A percentile compares a stretch with the other conserved stretches of the same genome.
These are phyloP conservation scores for Heliamphora exappendiculata DNA, from an alignment of 148 eudicot species.

Conservation along the genomic window DNA sequence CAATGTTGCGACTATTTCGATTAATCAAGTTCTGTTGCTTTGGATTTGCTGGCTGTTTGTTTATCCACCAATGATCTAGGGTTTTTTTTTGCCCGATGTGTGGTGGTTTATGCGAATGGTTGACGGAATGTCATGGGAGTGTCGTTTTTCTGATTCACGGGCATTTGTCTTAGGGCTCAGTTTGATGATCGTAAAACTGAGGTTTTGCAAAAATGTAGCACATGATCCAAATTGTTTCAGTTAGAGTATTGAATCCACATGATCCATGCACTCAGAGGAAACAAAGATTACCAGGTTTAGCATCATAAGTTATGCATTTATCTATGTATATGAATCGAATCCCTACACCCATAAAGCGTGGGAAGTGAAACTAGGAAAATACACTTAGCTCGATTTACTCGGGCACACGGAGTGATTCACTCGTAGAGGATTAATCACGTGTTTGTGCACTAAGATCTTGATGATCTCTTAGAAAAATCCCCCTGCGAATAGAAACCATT, in stretches of 20 bases:
- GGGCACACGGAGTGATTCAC: too few relatives aligned
- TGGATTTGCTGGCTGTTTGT: neutral
- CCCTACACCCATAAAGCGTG: too few relatives aligned
- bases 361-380: too few relatives aligned
- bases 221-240: neutral
- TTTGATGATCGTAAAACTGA: neutral
- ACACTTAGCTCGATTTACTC: too few relatives aligned
- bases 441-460: too few relatives aligned
- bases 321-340: neutral
- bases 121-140: neutral
- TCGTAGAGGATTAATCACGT: too few relatives aligned
- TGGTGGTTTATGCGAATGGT: neutral
- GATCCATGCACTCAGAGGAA: neutral
- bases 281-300: neutral
- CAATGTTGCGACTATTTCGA: neutral
- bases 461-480: too few relatives aligned
- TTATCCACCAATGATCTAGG: neutral
- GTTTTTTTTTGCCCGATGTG: neutral
- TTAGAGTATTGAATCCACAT: neutral
- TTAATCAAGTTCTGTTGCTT: neutral
- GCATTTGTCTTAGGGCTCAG: neutral
- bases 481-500: too few relatives aligned
- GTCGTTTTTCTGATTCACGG: neutral
- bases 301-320: neutral
- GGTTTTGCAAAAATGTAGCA: neutral